Base-by-base conservation (phyloP, 176 grass and related monocot species). In the Oryza australiensis region DNA sequence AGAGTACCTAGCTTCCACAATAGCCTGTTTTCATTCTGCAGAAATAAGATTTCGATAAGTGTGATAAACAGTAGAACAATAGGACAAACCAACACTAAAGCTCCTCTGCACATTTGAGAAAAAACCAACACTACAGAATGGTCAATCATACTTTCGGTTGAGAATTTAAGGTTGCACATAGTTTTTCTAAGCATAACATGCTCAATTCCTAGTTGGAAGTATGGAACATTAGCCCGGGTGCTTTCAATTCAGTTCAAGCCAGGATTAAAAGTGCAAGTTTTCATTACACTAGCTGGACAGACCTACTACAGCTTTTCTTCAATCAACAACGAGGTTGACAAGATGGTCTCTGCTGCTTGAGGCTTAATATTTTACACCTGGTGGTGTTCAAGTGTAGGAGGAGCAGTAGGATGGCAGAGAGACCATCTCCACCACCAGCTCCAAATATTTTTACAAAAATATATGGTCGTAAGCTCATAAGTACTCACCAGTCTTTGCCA, bases 1-100 rank as follows among this genome's bases (percentile, higher is more conserved):
- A 97, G 89, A 29, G 89, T 94, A 63, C 91, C 94, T 63, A 97
- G 84, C 75, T 91, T 97, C 94, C 94, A 97, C 28, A 97, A 82
- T n/a, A 88, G 71, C 74, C 91, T 89, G 18, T 91, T 81, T 77
- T 97, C 73, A 64, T 97, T 97, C 94, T 94, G 82, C 30, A 80
- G 23, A 87, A 26, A 84, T 3, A 7, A 78, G 46, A 82, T 2
- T 7, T 29, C 46, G 23, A 29, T 76, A 43, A 49, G 45, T 72
- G 13, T 72, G 84, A 82, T 45, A 62, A 18, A 59, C 5, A 23
- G 41, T 14, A 67, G 23, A 2, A 29, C 9, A 73, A 45, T 12
- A 41, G 16, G 8, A 16, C 64, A 63, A 70, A 49, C 70, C 3
- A 81, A 22, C 24, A 76, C 5, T 57, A 12, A 24, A 37, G 64